Evolutionary conservation across 2,329 filamentous ascomycete species (phyloP), one percentile per base, ranked within the genome.

Genomic region (Fusarium musae): DNA sequence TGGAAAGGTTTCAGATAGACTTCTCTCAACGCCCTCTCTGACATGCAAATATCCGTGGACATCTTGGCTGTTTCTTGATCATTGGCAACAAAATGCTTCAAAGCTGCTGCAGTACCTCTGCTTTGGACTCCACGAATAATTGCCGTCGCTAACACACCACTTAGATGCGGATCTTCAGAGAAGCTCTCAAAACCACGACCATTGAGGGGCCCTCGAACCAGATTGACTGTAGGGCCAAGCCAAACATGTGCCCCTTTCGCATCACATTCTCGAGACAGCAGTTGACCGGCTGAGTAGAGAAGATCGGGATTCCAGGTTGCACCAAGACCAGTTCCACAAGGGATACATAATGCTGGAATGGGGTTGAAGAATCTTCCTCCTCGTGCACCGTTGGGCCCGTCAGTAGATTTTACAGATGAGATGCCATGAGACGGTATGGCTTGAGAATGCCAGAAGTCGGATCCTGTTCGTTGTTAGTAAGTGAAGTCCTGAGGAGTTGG

Each of bases 181-280:
- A 90, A 92, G 0, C 89, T 89, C 77, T 92, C 90, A 69, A 92
- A 92, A 53, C 89, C 89, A 59, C 90, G 85, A 6, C 90, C 90
- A 30, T 89, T 89, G 1, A 92, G 83, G 5, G 90, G 90, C 6
- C 86, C 88, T 34, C 90, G 85, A 73, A 91, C 88, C 78, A 89
- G 88, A 77, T 90, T 90, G 34, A 91, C 86, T 1, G 90, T 91
- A 3, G 89, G 89, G 2, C 87, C 90, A 30, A 92, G 83, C 17
- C 91, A 82, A 9, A 91, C 83, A 58, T 90, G 84, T 5, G 88
- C 86, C 19, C 88, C 87, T 76, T 91, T 91, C 19, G 72, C 72
- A 50, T 78, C 67, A 15, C 69, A 72, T 30, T 78, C 66, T 37
- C 63, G 46, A 9, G 66, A 73, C 2, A 74, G 50, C 2, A 72